These are phyloP conservation scores for Cercospora nicotianae DNA, from an alignment of 2,329 filamentous ascomycete genomes.

Conservation along the genomic window DNA sequence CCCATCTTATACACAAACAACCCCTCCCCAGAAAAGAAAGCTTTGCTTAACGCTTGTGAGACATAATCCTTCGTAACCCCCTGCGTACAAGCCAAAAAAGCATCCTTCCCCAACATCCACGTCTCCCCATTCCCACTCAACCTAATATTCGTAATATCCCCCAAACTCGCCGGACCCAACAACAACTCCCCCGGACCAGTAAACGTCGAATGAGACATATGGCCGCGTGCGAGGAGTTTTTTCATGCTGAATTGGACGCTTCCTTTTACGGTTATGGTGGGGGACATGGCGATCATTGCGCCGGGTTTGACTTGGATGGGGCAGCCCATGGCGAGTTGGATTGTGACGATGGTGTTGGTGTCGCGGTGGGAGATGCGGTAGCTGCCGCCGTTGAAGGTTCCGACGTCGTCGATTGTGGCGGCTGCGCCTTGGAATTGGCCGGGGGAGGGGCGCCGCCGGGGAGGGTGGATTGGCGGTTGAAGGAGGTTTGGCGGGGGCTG, in stretches of 20 bases:
- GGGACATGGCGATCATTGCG: constrained; percentile 93
- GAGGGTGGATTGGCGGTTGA: constrained; percentile 33
- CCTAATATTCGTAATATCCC: constrained; percentile 80
- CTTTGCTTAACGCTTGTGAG: constrained; percentile 77
- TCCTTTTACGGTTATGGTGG: constrained; percentile 80
- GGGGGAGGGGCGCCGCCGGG: constrained; percentile 45
- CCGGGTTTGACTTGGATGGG: constrained; percentile 80
- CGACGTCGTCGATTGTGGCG: constrained; percentile 72
- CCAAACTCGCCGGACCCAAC: constrained; percentile 74
- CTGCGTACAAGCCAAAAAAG: constrained; percentile 81
- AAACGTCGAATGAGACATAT: constrained; percentile 75
- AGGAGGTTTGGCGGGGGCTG: constrained; percentile 35
- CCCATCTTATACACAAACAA: constrained; percentile 85
- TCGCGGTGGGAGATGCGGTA: constrained; percentile 92
- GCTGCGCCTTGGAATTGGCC: constrained; percentile 64
- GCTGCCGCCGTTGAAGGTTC: constrained; percentile 95
- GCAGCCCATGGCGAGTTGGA: constrained; percentile 87
- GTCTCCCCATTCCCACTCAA: constrained; percentile 63
- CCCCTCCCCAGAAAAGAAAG: constrained; percentile 91
- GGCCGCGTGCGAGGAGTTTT: constrained; percentile 81
- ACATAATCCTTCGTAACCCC: constrained; percentile 88
- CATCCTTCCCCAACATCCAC: constrained; percentile 85
- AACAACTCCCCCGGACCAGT: constrained; percentile 90
- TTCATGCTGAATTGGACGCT: constrained; percentile 83
- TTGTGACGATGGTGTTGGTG: constrained; percentile 82